Base-by-base conservation (phyloP, 345 rosid genomes). In the Laguncularia racemosa region DNA sequence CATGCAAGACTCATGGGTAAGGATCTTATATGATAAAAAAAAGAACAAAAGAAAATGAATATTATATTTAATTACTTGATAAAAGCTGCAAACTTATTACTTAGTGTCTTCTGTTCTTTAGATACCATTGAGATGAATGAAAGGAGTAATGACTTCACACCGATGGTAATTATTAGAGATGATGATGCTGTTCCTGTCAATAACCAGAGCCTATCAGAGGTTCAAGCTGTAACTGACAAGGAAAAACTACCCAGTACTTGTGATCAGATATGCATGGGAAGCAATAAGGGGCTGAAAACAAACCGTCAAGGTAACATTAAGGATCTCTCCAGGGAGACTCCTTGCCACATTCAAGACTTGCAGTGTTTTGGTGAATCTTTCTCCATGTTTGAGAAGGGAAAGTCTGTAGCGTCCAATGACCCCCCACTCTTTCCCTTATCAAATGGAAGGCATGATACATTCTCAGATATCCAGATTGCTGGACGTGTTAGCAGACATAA, bases 201-300 rank as follows among this genome's bases (percentile, higher is more conserved):
- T 59, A 21, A 50, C 16, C 67, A 63, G 59, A 52, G 70, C 46
- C 64, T 57, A 62, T 57, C 23, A 62, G 53, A 2, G 56, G 50
- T 33, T 50, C 78, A 71, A 52, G 55, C 54, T 40, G 44, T 33
- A 23, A 62, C 21, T 40, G 69, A 65, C 18, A 72, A 67, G 33
- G 67, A 57, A 58, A 51, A 52, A 43, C 62, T 66, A 21, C 57
- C 70, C 17, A 60, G 54, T 66, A 46, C 18, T 44, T 53, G 16
- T 44, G 61, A 55, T 28, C 53, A 40, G 38, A 49, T 54, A 40
- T 63, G 49, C 23, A 20, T 55, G 13, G 60, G 64, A 28, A 51
- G 58, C 61, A 33, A 68, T 49, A 65, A 14, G 15, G 26, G 55
- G 38, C 16, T 33, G 17, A 19, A 52, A 12, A 33, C n/a, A 19